Evolutionary conservation across 257 asterid species (phyloP).

Genomic region (Solanum neorickii): DNA sequence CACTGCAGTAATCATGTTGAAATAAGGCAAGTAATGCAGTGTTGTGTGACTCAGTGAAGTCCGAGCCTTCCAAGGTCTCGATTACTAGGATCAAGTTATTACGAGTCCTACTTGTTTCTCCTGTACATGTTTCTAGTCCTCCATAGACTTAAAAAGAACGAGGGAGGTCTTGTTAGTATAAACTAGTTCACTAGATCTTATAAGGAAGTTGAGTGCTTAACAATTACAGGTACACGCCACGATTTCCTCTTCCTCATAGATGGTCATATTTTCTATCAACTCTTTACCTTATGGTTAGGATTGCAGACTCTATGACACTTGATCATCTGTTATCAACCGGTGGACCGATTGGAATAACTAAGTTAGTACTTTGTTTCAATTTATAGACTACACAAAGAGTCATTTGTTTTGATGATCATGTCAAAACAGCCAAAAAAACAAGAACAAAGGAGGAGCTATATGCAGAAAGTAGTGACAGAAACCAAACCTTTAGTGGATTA

Average conservation of each 20-base stretch:
- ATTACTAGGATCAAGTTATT: background rate
- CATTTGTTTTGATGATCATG: background rate
- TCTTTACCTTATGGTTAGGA: background rate
- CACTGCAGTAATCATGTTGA: background rate
- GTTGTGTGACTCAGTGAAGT: background rate
- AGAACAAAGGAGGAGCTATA: background rate
- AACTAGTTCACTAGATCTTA: background rate
- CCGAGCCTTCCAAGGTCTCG: background rate
- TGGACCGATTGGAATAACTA: background rate
- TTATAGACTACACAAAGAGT: background rate
- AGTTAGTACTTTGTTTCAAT: background rate
- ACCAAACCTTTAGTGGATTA: background rate
- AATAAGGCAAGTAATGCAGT: background rate
- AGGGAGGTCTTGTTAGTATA: background rate
- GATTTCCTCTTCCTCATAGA: background rate
- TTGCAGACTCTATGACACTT: background rate
- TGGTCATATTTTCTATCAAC: background rate
- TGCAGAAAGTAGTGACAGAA: background rate
- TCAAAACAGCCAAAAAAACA: background rate
- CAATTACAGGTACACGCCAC: background rate
- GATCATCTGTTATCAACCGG: background rate
- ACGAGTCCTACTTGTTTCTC: background rate
- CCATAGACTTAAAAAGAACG: background rate
- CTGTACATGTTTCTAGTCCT: background rate
- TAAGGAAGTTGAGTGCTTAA: background rate